Evolutionary conservation across 2,329 filamentous ascomycete genomes (phyloP).

Genomic region (Trichoderma hamatum): DNA sequence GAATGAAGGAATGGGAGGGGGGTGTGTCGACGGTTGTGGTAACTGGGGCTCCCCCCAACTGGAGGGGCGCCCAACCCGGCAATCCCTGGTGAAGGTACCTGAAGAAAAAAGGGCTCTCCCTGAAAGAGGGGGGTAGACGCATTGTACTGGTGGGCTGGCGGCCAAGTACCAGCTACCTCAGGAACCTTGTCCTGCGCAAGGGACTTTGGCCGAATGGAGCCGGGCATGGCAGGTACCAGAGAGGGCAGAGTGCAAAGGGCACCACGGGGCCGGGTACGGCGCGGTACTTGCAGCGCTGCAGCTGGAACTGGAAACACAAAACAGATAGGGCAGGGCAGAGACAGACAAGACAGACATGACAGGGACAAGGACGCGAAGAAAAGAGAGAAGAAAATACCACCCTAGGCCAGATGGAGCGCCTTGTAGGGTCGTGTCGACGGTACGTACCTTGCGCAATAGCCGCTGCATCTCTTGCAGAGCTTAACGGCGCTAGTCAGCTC

Average conservation of each 20-base stretch:
- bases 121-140: conserved; percentile 23
- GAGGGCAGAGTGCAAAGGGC: background rate
- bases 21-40: conserved; percentile 17
- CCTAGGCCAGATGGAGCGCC: conserved; percentile 24
- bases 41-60: conserved; percentile 3
- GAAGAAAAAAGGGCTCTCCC: conserved; percentile 33
- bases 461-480: conserved; percentile 87
- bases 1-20: conserved; percentile 22
- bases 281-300: conserved; percentile 11
- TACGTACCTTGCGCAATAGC: conserved; percentile 85
- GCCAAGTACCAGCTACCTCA: background rate
- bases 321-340: conserved; percentile 4
- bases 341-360: conserved; percentile 8
- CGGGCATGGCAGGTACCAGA: background rate
- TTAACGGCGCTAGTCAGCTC: conserved; percentile 96
- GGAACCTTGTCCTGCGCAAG: background rate
- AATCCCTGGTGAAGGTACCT: conserved; percentile 4
- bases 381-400: background rate
- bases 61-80: background rate
- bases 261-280: background rate
- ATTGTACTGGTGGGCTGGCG: conserved; percentile 12
- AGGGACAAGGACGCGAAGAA: conserved; percentile 22
- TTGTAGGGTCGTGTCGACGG: conserved; percentile 26
- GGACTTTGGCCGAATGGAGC: conserved; percentile 9
- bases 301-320: conserved; percentile 9